Evolutionary conservation across 352 stramenopile species (phyloP).

Genomic region (Phytophthora pinifolia): DNA sequence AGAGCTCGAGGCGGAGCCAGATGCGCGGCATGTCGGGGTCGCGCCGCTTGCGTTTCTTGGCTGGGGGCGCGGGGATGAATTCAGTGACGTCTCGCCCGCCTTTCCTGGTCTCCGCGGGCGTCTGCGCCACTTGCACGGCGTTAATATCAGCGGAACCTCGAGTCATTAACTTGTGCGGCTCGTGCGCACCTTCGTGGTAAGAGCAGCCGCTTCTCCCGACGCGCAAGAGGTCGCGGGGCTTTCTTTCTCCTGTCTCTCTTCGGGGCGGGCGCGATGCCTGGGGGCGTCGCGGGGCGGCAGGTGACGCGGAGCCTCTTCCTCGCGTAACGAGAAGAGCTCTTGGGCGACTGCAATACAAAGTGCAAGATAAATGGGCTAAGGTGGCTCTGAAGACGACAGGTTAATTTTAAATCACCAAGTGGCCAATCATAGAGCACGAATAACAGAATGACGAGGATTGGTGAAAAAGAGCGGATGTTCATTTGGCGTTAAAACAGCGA

Average conservation of each 20-base stretch:
- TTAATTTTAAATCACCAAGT: conserved; percentile 6
- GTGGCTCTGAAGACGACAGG: conserved; percentile 8
- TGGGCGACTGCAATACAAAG: conserved; percentile 18
- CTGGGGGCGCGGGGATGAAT: conserved; percentile 34
- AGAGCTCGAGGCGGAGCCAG: conserved; percentile 85
- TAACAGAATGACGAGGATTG: conserved; percentile 9
- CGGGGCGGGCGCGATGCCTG: not conserved
- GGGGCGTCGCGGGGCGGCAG: not conserved
- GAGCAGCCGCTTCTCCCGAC: conserved; percentile 17
- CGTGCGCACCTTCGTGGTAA: conserved; percentile 39
- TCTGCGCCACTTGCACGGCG: conserved; percentile 25
- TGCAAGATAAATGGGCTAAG: conserved; percentile 20
- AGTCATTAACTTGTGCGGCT: conserved; percentile 12
- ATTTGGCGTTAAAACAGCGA: not conserved
- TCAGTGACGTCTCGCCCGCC: conserved; percentile 30
- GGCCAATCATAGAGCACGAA: conserved; percentile 6
- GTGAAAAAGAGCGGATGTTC: conserved; percentile 11
- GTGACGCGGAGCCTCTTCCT: conserved; percentile 1
- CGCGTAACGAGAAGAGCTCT: not conserved
- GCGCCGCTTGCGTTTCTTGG: conserved; percentile 37
- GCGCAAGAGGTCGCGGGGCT: conserved; percentile 13
- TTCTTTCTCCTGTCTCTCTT: conserved; percentile 9
- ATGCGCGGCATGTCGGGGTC: conserved; percentile 53
- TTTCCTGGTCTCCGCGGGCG: conserved; percentile 33
- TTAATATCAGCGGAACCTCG: conserved; percentile 26